Evolutionary conservation across 2,329 filamentous ascomycete genomes (phyloP).

Genomic region (Apiospora aurea): DNA sequence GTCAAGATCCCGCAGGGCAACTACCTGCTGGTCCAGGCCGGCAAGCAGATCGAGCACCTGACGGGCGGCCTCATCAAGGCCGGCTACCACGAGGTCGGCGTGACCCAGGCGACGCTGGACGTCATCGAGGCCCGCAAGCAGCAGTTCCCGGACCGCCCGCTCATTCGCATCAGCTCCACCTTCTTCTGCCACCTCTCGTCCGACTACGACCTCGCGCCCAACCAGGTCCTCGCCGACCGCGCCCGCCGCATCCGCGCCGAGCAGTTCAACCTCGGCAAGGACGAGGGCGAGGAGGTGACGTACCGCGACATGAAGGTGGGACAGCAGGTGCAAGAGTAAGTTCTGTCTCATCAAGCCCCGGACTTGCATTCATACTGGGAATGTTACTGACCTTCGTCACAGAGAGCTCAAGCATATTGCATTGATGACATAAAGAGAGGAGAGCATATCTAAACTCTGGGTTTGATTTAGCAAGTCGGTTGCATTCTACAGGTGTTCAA

Average conservation of each 20-base stretch:
- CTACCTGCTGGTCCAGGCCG: conserved; percentile 66
- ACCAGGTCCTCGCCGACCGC: conserved; percentile 54
- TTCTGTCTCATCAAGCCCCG: conserved; percentile 24
- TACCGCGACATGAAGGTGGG: conserved; percentile 66
- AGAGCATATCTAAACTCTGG: neutral
- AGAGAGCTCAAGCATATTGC: conserved; percentile 24
- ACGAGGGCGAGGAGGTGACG: conserved; percentile 58
- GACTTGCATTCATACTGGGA: accelerated
- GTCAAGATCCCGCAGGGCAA: conserved; percentile 65
- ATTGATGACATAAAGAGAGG: conserved; percentile 17
- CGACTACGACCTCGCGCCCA: conserved; percentile 61
- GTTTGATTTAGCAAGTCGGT: conserved; percentile 7
- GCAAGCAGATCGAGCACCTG: conserved; percentile 68
- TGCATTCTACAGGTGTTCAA: conserved; percentile 21
- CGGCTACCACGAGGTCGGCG: conserved; percentile 67
- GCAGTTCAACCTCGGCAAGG: conserved; percentile 56
- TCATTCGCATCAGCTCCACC: conserved; percentile 65
- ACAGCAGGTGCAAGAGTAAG: conserved; percentile 63
- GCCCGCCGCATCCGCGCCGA: conserved; percentile 53
- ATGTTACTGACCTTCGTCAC: neutral
- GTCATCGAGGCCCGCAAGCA: conserved; percentile 52
- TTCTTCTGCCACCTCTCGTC: conserved; percentile 68
- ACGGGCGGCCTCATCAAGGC: conserved; percentile 68
- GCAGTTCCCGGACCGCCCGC: conserved; percentile 55
- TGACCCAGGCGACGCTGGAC: conserved; percentile 59